These are phyloP conservation scores for Malus sylvestris DNA, from an alignment of 306 rosid genomes.

Conservation along the genomic window DNA sequence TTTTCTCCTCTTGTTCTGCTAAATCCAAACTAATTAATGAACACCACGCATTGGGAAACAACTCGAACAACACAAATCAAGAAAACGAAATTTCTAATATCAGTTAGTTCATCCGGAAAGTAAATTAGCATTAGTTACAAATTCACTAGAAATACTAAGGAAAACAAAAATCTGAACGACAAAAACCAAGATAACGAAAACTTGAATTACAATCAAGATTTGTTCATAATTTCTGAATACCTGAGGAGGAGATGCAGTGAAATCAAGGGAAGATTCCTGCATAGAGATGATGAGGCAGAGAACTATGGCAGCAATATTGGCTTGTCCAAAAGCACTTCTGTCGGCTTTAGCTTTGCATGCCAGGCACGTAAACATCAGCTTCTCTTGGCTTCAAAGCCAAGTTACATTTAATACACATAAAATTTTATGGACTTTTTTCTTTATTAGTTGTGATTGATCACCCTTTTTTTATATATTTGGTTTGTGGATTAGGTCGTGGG, in stretches of 20 bases:
- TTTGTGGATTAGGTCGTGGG: constrained; percentile 9
- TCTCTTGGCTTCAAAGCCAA: constrained; percentile 67
- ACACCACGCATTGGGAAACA: background rate
- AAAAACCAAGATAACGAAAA: background rate
- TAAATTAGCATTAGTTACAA: background rate
- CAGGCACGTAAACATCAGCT: constrained; percentile 49
- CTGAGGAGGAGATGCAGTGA: background rate
- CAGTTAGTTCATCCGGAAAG: background rate
- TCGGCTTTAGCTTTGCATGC: constrained; percentile 39
- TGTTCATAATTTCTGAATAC: background rate
- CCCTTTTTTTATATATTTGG: background rate
- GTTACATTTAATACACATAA: constrained; percentile 24
- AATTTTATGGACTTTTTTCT: constrained; percentile 6
- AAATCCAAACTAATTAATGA: background rate
- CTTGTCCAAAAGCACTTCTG: constrained; percentile 21
- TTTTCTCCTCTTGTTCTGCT: constrained; percentile 6
- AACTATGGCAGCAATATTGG: background rate
- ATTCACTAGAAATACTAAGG: too few relatives aligned
- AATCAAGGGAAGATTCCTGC: constrained; percentile 8
- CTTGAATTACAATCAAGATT: background rate
- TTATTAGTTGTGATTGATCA: constrained; percentile 1
- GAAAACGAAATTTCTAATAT: background rate
- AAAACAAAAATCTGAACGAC: background rate
- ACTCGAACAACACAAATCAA: background rate
- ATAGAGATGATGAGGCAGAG: constrained; percentile 4